These are phyloP conservation scores for Daldinia caldariorum DNA, from an alignment of 495 filamentous ascomycete species.

Conservation along the genomic window DNA sequence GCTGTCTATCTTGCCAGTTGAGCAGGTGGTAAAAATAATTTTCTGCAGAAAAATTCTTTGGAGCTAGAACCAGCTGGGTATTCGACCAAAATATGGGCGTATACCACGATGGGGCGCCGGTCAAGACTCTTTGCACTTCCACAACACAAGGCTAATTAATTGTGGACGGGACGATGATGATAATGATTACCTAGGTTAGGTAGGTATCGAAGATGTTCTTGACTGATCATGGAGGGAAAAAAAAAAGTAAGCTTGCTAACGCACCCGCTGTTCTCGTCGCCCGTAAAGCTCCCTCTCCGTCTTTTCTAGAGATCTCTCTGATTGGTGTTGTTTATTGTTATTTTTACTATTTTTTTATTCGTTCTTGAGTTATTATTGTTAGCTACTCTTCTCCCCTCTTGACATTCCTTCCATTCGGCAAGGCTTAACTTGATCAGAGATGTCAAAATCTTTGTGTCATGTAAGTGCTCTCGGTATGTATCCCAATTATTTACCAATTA, in stretches of 20 bases:
- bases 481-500: conserved; percentile 13
- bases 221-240: not conserved
- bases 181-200: too few species aligned
- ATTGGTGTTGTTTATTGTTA: not conserved
- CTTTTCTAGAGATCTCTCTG: not conserved
- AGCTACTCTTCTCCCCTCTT: not conserved
- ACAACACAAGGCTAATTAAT: not conserved
- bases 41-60: not conserved
- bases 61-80: conserved; percentile 19
- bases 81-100: not conserved
- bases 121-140: conserved; percentile 9
- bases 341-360: too few species aligned
- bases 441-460: not conserved
- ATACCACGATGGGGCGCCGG: conserved; percentile 4
- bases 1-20: not conserved
- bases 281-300: not conserved
- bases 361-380: not conserved
- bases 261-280: conserved; percentile 20
- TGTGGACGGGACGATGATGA: conserved; percentile 1
- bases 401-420: not conserved
- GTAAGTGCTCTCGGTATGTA: conserved; percentile 12
- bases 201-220: conserved; percentile 4
- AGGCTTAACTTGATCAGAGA: not conserved
- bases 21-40: not conserved
- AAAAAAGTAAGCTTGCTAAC: conserved; percentile 23